Evolutionary conservation across 768 basidiomycete species (phyloP), one percentile per base, ranked within the genome.

Genomic region (Harrya chromipes): DNA sequence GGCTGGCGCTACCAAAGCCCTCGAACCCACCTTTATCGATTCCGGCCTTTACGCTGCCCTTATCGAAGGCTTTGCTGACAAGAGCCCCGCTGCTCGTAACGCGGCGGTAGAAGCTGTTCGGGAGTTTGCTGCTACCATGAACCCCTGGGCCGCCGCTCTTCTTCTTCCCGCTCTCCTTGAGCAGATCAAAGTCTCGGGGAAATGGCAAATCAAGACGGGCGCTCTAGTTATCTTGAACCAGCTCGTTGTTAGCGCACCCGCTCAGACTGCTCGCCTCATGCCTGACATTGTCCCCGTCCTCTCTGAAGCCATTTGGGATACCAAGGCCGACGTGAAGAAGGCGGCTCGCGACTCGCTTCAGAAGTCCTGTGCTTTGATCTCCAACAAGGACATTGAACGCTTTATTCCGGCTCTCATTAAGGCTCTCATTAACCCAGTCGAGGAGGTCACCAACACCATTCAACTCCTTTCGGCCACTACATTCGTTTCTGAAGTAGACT

Each of bases 401-500:
- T 97, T 89, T 77, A 92, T 98, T 80, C 92, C 91, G 62, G 94
- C 94, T 70, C 84, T 99, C 65, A 94, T 97, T 73, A 93, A 95
- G 72, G 87, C 92, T 70, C 79, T 98, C 66, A 93, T 97, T 75
- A 94, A 99, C 81, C 97, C 97, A 63, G 93, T 97, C 57, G 95
- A 99, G 78, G 97, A 99, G 84, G 94, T 97, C 50, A 90, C 94
- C 63, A 87, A 84, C 63, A 97, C 94, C 65, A 90, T 97, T 64
- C 80, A 81, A 55, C 88, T 95, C 75, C 92, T 97, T 73, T 93
- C 94, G 72, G 84, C 94, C 50, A 97, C 94, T 73, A 97, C 94
- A 72, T 97, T 97, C 85, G 94, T 97, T 90, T 91, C 94, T 45
- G 94, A 97, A 80, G 94, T 97, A 73, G 94, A 97, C 64, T 93